A percentile compares a stretch with the other conserved stretches of the same genome.
phyloP scores from a whole-genome alignment of 768 basidiomycete species.

The Boletus rubropictus region DNA sequence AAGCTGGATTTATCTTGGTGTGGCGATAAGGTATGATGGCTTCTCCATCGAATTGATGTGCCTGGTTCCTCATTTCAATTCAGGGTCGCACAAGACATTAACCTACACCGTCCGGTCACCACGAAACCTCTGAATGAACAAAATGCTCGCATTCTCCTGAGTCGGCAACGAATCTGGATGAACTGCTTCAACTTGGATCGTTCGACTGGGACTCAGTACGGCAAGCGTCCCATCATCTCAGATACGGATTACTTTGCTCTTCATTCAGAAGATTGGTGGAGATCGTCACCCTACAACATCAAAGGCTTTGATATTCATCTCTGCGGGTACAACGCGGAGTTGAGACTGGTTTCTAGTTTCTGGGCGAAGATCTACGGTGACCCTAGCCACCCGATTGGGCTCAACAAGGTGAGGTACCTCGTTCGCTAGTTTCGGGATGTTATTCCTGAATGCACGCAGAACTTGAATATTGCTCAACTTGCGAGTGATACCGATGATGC shows the following conservation, averaged over 20 bases:
- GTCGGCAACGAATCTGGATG: conserved; percentile 86
- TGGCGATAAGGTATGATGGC: conserved; percentile 68
- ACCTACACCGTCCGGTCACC: conserved; percentile 72
- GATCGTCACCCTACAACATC: conserved; percentile 60
- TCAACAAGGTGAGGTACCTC: conserved; percentile 54
- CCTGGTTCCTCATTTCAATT: conserved; percentile 6
- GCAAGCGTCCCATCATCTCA: conserved; percentile 76
- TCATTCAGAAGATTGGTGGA: conserved; percentile 69
- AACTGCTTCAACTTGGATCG: conserved; percentile 90
- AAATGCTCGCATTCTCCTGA: conserved; percentile 81
- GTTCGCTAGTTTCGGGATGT: neutral
- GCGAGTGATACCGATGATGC: conserved; percentile 66
- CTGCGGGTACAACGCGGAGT: conserved; percentile 70
- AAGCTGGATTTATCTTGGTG: conserved; percentile 83
- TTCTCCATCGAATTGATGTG: neutral
- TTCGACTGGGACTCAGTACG: conserved; percentile 83
- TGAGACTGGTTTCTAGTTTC: conserved; percentile 60
- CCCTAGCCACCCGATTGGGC: conserved; percentile 64
- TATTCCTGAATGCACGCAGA: conserved; percentile 32
- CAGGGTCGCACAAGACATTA: conserved; percentile 85
- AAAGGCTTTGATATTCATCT: conserved; percentile 74
- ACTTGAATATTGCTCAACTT: conserved; percentile 56
- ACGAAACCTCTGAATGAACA: conserved; percentile 73
- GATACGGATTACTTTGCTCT: conserved; percentile 72
- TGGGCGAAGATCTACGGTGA: conserved; percentile 63